Evolutionary conservation across 225 moss, liverwort and hornwort genomes (phyloP).

Genomic region (Sphagnum tenellum): DNA sequence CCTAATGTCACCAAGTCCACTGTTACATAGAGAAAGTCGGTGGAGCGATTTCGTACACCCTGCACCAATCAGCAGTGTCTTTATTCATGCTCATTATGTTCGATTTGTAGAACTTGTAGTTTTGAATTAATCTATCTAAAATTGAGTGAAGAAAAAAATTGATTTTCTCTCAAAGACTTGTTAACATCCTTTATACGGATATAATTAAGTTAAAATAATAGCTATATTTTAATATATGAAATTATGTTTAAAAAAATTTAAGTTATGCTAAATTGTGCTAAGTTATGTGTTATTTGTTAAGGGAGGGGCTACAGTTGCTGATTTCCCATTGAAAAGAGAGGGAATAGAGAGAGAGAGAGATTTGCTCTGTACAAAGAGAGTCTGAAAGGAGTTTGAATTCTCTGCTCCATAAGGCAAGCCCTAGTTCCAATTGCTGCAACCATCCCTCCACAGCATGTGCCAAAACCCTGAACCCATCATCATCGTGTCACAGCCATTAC

Average conservation of each 20-base stretch:
- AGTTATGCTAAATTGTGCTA: no score
- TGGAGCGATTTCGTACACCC: slow-evolving; percentile 40
- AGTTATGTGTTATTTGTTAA: no score
- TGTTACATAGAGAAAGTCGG: slow-evolving; percentile 47
- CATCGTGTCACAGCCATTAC: no score
- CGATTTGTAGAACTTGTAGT: not conserved
- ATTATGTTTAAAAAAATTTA: no score
- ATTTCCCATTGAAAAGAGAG: no score
- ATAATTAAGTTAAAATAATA: not conserved
- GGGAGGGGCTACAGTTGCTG: no score
- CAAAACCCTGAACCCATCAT: slow-evolving; percentile 24
- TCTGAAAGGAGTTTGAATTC: slow-evolving; percentile 48
- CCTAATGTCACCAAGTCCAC: slow-evolving; percentile 53
- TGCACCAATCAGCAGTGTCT: slow-evolving; percentile 6
- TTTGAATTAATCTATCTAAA: not conserved
- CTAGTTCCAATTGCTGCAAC: slow-evolving; percentile 64
- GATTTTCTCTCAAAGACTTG: no score
- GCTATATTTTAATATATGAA: not conserved
- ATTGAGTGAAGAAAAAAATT: no score
- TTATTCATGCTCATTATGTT: not conserved
- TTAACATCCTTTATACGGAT: not conserved
- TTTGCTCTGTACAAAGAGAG: slow-evolving; percentile 25
- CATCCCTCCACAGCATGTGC: slow-evolving; percentile 52
- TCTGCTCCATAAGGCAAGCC: slow-evolving; percentile 50
- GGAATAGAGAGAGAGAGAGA: no score